Evolutionary conservation across 2,329 filamentous ascomycete species (phyloP).

Genomic region (Periglandula ipomoeae): DNA sequence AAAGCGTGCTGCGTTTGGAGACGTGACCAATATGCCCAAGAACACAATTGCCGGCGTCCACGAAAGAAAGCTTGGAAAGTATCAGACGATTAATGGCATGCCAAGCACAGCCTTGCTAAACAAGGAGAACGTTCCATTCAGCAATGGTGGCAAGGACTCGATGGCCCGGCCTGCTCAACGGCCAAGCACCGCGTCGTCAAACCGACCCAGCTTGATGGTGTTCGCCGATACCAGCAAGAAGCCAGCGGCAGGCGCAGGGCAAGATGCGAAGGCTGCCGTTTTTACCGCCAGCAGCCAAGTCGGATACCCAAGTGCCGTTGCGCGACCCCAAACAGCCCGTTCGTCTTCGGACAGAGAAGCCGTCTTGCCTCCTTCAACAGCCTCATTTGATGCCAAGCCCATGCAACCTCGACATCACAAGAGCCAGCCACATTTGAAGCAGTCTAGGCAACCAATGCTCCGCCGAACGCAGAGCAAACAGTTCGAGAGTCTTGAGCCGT

Average conservation of each 20-base stretch:
- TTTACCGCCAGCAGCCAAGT: conserved; percentile 3
- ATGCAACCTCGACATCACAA: conserved; percentile 39
- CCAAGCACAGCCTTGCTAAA: conserved; percentile 20
- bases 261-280: conserved; percentile 6
- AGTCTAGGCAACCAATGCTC: conserved; percentile 28
- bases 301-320: neutral
- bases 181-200: conserved; percentile 6
- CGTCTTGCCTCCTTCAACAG: conserved; percentile 2
- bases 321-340: conserved; percentile 4
- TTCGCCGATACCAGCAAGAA: conserved; percentile 14
- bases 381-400: conserved; percentile 14
- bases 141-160: conserved; percentile 21
- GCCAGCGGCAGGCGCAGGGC: conserved; percentile 7
- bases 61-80: conserved; percentile 27
- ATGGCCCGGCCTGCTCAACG: conserved; percentile 30
- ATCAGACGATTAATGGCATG: conserved; percentile 14
- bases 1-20: conserved; percentile 73
- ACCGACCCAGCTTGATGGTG: neutral
- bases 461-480: conserved; percentile 37
- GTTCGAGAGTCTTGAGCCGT: conserved; percentile 18
- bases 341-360: conserved; percentile 5
- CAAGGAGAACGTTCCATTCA: conserved; percentile 35
- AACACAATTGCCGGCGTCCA: conserved; percentile 21
- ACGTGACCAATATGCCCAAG: conserved; percentile 64
- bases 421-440: conserved; percentile 44